phyloP scores from a whole-genome alignment of 176 grass and related monocot genomes.

The Carex myosuroides region DNA sequence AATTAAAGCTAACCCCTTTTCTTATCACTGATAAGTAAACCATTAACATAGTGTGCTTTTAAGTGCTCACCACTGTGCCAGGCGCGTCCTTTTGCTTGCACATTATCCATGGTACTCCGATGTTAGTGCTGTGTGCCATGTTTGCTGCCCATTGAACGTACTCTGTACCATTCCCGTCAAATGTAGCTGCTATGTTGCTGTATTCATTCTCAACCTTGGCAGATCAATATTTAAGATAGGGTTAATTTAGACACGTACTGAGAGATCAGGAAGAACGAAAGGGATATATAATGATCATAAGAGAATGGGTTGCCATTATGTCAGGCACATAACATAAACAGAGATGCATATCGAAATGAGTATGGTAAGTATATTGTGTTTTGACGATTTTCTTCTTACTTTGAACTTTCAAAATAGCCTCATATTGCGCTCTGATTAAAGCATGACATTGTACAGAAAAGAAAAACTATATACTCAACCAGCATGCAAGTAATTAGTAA shows the following conservation, averaged over 20 bases:
- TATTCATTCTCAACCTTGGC: constrained; percentile 82
- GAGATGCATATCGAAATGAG: not conserved
- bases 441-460: not conserved
- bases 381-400: no score
- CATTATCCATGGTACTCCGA: constrained; percentile 79
- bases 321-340: not conserved
- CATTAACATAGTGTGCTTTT: not conserved
- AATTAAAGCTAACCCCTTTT: not conserved
- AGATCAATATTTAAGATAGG: not conserved
- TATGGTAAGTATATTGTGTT: no score
- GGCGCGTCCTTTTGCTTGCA: constrained; percentile 78
- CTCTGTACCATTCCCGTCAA: constrained; percentile 31
- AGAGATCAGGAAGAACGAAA: not conserved
- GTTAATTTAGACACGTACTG: not conserved
- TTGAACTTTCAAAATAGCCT: not conserved
- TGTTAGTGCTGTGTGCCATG: constrained; percentile 54
- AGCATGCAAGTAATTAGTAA: not conserved
- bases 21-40: not conserved
- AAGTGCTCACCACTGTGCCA: constrained; percentile 31
- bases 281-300: not conserved
- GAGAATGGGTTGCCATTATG: not conserved
- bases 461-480: not conserved
- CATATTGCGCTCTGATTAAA: not conserved
- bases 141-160: constrained; percentile 77
- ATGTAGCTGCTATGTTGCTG: constrained; percentile 34